Evolutionary conservation across 768 basidiomycete genomes (phyloP), one percentile per base, ranked within the genome.

Genomic region (Lentinula sp.): DNA sequence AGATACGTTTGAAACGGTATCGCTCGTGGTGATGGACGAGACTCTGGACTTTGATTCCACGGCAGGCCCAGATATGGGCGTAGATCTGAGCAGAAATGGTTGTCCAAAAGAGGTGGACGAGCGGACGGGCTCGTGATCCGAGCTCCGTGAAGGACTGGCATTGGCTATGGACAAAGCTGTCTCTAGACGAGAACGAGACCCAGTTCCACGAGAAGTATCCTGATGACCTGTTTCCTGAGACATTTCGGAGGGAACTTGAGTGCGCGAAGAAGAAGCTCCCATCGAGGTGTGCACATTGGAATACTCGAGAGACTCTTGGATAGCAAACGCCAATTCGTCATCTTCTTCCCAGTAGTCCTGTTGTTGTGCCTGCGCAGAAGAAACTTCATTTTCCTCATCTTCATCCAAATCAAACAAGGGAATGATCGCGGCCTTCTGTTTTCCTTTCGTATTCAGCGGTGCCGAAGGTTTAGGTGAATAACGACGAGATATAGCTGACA

Each of bases 111-210:
- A 56, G 2, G 20, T 43, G 5, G 55, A 16, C n/a, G 41, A 23
- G 35, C 13, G 35, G 10, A 36, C 33, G 35, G 50, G 35, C 16
- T 12, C 50, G 12, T 9, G 53, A 37, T 37, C 53, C 20, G 53
- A 39, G 16, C 12, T 54, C 8, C 53, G 15, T 56, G 72, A 70
- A 13, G 77, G 76, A 5, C 79, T 78, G 7, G 86, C 79, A 57
- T 85, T 85, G 16, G 83, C 90, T 46, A 91, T 84, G 9, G 87
- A 80, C 33, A 91, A 71, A 1, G 81, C 85, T 1, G 87, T 87
- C 65, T 86, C 85, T n/a, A 90, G 72, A 18, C 85, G 78, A 20
- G 79, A 85, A 2, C 80, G 79, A 36, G 79, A 16, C 2, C 32
- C 81, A 7, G 82, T 79, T 37, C 78, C 77, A 13, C 75, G 73